These are phyloP conservation scores for Flaveria bidentis DNA, from an alignment of 129 eudicot species.

Conservation along the genomic window DNA sequence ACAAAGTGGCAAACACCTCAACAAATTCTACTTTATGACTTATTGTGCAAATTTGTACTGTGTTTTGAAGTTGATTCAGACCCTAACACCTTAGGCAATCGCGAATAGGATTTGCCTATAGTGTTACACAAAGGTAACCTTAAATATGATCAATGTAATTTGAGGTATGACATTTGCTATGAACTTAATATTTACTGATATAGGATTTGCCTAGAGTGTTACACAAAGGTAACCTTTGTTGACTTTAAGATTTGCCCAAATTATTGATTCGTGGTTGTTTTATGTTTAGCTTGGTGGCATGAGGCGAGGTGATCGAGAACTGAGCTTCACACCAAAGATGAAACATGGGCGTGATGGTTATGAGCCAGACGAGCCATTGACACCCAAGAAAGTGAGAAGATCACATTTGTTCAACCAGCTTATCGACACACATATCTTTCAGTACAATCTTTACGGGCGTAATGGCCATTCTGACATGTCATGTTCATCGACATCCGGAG, in stretches of 20 bases:
- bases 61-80: too few species aligned
- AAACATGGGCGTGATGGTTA: constrained; percentile 41
- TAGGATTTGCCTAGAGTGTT: too few species aligned
- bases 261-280: background rate
- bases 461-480: constrained; percentile 35
- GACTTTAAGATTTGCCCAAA: background rate
- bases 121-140: too few species aligned
- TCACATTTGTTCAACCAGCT: constrained; percentile 35
- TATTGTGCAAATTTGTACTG: background rate
- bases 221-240: background rate
- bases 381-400: constrained; percentile 57
- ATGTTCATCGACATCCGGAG: constrained; percentile 47
- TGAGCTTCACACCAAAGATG: constrained; percentile 49
- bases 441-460: constrained; percentile 24
- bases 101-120: too few species aligned
- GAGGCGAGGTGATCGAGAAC: constrained; percentile 58
- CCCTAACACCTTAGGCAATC: too few species aligned
- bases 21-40: too few species aligned
- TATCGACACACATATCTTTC: constrained; percentile 33
- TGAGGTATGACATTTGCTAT: too few species aligned
- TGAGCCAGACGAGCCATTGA: constrained; percentile 53
- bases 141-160: too few species aligned
- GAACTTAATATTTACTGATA: too few species aligned
- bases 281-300: constrained; percentile 59
- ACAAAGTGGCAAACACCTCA: too few species aligned